These are phyloP conservation scores for Lepidium didymum DNA, from an alignment of 345 rosid species.

Conservation along the genomic window DNA sequence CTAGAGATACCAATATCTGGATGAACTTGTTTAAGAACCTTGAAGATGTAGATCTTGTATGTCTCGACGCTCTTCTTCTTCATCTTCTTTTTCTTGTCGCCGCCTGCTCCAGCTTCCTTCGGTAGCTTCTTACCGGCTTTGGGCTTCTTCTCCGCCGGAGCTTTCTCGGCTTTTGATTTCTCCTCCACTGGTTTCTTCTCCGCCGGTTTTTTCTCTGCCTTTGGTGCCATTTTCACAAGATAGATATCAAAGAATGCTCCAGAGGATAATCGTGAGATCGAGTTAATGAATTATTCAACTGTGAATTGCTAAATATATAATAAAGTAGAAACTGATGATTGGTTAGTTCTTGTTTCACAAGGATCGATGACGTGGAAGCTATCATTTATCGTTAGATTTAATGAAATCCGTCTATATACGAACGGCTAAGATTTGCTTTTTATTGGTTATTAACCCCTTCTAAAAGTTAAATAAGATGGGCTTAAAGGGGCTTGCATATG, in stretches of 20 bases:
- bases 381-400: slow-evolving; percentile 10
- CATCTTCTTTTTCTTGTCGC: slow-evolving; percentile 45
- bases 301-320: neutral
- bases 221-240: slow-evolving; percentile 35
- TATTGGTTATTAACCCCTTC: too few relatives aligned
- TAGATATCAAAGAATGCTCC: neutral
- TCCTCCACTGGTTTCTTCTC: slow-evolving; percentile 43
- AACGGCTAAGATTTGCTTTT: slow-evolving; percentile 1
- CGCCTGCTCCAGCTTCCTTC: slow-evolving; percentile 32
- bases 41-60: slow-evolving; percentile 52
- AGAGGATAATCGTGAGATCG: neutral
- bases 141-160: slow-evolving; percentile 50
- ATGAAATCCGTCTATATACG: neutral
- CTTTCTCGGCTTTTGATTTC: slow-evolving; percentile 42
- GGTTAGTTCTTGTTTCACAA: neutral
- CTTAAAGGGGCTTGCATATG: neutral
- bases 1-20: slow-evolving; percentile 36
- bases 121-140: slow-evolving; percentile 49
- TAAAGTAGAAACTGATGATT: neutral
- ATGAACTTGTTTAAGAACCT: slow-evolving; percentile 49
- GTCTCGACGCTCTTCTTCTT: slow-evolving; percentile 44
- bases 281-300: neutral
- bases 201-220: slow-evolving; percentile 30
- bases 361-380: slow-evolving; percentile 27
- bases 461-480: neutral